Evolutionary conservation across 257 asterid species (phyloP).

Genomic region (Petunia secreta): DNA sequence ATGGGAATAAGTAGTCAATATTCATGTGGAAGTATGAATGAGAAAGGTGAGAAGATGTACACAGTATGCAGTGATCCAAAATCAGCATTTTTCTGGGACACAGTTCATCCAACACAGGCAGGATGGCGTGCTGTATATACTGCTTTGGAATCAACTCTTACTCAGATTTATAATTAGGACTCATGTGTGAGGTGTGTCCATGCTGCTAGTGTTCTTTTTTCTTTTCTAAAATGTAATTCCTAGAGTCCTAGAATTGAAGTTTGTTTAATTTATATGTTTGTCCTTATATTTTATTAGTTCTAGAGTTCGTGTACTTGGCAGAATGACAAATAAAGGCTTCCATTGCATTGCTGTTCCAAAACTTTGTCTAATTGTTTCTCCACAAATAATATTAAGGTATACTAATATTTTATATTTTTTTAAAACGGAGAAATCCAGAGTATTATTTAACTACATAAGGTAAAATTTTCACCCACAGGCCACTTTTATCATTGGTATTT

Average conservation of each 20-base stretch:
- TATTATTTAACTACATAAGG: not conserved
- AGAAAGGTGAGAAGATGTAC: constrained; percentile 64
- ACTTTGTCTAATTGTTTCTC: no score
- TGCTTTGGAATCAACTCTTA: constrained; percentile 45
- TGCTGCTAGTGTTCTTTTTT: not conserved
- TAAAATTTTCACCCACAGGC: no score
- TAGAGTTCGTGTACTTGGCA: not conserved
- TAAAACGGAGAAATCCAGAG: not conserved
- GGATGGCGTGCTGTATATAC: constrained; percentile 78
- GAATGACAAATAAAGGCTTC: not conserved
- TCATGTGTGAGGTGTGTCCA: not conserved
- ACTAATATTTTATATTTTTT: no score
- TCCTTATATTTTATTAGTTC: not conserved
- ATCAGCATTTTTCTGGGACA: constrained; percentile 82
- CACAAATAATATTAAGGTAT: no score
- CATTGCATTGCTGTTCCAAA: not conserved
- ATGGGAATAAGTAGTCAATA: constrained; percentile 49
- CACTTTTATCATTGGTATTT: no score
- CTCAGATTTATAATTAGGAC: constrained; percentile 33
- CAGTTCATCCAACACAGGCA: constrained; percentile 80
- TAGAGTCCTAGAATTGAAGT: not conserved
- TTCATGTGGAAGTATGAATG: constrained; percentile 60
- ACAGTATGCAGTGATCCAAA: constrained; percentile 61
- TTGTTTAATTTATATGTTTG: not conserved
- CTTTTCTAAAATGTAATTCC: not conserved